Evolutionary conservation across 805 yeast genomes (phyloP), one percentile per base, ranked within the genome.

Genomic region (Pichia occidentalis): DNA sequence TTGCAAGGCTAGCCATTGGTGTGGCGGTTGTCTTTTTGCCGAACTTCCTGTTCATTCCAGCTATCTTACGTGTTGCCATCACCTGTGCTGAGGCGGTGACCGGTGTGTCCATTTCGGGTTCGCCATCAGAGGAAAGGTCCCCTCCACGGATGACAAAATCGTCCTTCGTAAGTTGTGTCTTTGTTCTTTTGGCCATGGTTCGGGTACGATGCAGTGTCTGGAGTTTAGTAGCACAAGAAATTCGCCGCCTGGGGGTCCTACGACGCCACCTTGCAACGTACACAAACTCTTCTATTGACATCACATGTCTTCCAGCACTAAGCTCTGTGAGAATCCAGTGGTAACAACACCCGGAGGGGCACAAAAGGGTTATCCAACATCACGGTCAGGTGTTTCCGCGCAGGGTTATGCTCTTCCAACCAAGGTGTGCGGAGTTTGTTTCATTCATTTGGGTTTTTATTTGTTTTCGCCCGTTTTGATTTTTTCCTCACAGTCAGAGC

Each of bases 21-120:
- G 29, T 27, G 14, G 26, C 19, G n/a, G 25, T 27, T 6, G 32
- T 21, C 7, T 31, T 24, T 22, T 24, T 31, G 9, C 28, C 27
- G 24, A 45, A 45, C 25, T 39, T 34, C 31, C 30, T 42, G 16
- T 44, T 44, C 25, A 44, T 34, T 20, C 38, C 40, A 6, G 84
- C 71, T 40, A 85, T 82, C 63, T 77, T 81, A 51, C 96, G 68
- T 39, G 63, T 69, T 20, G 86, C 73, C 71, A 86, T 58, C 5
- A 75, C 77, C 5, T 68, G 76, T 3, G 72, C 65, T 1, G 83
- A 67, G 0, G 95, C 92, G 32, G 45, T 54, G n/a, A 50, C 42
- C 24, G 68, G 63, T 25, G 54, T 45, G 6, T 52, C 48, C 32
- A 59, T 49, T 11, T 48, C 65, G 7, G 61, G 66, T 5, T 65